phyloP scores from a whole-genome alignment of 75 land plant species.

The Gnetum montanum region DNA sequence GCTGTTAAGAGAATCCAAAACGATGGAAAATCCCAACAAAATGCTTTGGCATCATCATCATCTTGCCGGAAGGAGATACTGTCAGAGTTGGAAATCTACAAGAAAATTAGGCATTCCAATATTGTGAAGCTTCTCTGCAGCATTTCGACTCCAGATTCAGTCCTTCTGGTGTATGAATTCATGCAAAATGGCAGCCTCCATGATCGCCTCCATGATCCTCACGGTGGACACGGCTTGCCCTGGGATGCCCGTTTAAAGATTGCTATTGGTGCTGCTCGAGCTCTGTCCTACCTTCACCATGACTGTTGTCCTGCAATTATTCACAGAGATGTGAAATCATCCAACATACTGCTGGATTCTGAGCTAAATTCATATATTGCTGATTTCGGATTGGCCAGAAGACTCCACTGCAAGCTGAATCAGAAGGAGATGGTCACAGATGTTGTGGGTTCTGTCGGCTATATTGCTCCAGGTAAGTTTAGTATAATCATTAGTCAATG shows the following conservation, averaged over 20 bases:
- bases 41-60: too few relatives aligned
- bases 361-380: conserved; percentile 14
- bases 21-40: too few relatives aligned
- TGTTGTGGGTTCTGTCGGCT: conserved; percentile 22
- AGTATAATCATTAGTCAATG: too few relatives aligned
- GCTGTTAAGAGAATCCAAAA: conserved; percentile 79
- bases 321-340: conserved; percentile 25
- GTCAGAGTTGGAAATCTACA: conserved; percentile 57
- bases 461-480: conserved; percentile 39
- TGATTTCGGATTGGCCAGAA: conserved; percentile 24
- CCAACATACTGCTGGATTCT: conserved; percentile 21
- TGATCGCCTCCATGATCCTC: conserved; percentile 40
- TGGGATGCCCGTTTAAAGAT: conserved; percentile 11
- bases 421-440: conserved; percentile 10
- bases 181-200: conserved; percentile 71
- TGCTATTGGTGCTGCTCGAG: conserved; percentile 17
- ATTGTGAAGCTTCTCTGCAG: conserved; percentile 74
- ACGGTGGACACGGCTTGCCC: not conserved
- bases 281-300: conserved; percentile 22
- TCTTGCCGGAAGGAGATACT: conserved; percentile 29
- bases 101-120: conserved; percentile 67
- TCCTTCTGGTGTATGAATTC: conserved; percentile 70
- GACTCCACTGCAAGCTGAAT: not conserved
- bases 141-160: conserved; percentile 45
- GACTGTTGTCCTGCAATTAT: conserved; percentile 10